phyloP scores from a whole-genome alignment of 257 asterid species.

The Plantago ovata region DNA sequence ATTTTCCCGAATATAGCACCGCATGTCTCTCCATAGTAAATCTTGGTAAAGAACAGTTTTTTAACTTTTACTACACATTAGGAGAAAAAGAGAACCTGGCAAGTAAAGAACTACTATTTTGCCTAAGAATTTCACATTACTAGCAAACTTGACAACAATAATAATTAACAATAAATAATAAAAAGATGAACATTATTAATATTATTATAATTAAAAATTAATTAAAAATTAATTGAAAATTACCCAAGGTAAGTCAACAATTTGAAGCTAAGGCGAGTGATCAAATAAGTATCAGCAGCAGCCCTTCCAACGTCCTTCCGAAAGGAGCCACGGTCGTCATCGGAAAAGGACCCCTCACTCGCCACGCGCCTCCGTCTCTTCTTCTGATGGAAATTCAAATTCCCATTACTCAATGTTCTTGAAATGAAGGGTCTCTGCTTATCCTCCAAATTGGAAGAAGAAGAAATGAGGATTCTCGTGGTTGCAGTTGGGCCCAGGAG shows the following conservation, averaged over 20 bases:
- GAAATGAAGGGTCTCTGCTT: too few species aligned
- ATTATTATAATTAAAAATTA: too few species aligned
- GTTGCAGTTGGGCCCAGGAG: too few species aligned
- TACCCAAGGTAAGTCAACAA: conserved; percentile 77
- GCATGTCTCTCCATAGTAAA: too few species aligned
- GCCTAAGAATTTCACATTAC: background rate
- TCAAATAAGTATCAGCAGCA: conserved; percentile 51
- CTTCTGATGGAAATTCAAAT: conserved; percentile 36
- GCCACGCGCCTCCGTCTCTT: conserved; percentile 60
- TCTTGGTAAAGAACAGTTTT: too few species aligned
- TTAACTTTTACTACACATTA: background rate
- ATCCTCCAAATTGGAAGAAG: too few species aligned
- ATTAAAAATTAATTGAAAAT: background rate
- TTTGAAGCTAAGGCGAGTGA: conserved; percentile 52
- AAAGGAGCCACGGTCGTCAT: conserved; percentile 29
- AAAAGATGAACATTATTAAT: too few species aligned
- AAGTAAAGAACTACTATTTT: background rate
- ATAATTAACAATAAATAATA: too few species aligned
- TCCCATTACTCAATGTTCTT: too few species aligned
- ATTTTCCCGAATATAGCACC: too few species aligned
- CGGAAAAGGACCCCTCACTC: conserved; percentile 52
- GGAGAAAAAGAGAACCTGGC: background rate
- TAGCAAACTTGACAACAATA: background rate
- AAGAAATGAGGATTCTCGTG: too few species aligned
- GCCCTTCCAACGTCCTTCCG: conserved; percentile 43